Conservation (phyloP, 225 moss, liverwort and hornwort species). For the Sphagnum tenellum region DNA sequence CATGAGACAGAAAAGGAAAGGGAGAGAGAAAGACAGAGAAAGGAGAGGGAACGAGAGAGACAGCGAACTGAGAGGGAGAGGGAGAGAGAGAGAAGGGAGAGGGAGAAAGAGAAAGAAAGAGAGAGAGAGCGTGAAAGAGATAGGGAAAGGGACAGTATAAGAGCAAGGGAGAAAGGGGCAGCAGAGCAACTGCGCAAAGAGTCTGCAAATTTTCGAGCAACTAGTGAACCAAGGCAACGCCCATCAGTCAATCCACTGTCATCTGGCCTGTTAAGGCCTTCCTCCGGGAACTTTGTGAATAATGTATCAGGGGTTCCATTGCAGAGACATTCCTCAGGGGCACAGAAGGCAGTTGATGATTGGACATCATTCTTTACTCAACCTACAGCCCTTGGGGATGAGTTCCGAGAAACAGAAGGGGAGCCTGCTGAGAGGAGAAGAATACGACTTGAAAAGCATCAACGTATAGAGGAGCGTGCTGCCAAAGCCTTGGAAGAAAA, state of each 20-base stretch:
- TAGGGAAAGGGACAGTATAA: conserved; percentile 45
- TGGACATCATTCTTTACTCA: conserved; percentile 69
- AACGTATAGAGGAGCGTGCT: conserved; percentile 71
- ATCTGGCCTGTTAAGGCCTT: conserved; percentile 21
- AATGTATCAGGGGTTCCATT: too few species aligned
- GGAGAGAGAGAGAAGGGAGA: conserved; percentile 12
- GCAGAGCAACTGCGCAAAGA: conserved; percentile 51
- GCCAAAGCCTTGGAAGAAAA: conserved; percentile 81
- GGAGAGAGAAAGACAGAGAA: conserved; percentile 30
- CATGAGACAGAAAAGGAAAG: conserved; percentile 16
- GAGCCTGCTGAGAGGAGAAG: conserved; percentile 47
- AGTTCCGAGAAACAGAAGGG: conserved; percentile 24
- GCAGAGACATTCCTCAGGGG: background rate
- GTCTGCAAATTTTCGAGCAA: conserved; percentile 35
- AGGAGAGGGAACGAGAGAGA: conserved; percentile 25
- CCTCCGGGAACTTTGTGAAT: conserved; percentile 35
- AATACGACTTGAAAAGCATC: conserved; percentile 54
- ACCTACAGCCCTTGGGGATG: conserved; percentile 43
- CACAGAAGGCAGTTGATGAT: conserved; percentile 52
- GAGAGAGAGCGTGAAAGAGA: conserved; percentile 37
- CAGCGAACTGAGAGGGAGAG: conserved; percentile 19
- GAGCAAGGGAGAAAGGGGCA: conserved; percentile 38
- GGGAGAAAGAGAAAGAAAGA: conserved; percentile 22
- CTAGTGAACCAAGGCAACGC: conserved; percentile 63
- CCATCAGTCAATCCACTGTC: conserved; percentile 35